Evolutionary conservation across 2,329 filamentous ascomycete species (phyloP).

Genomic region (Aspergillus tanneri): DNA sequence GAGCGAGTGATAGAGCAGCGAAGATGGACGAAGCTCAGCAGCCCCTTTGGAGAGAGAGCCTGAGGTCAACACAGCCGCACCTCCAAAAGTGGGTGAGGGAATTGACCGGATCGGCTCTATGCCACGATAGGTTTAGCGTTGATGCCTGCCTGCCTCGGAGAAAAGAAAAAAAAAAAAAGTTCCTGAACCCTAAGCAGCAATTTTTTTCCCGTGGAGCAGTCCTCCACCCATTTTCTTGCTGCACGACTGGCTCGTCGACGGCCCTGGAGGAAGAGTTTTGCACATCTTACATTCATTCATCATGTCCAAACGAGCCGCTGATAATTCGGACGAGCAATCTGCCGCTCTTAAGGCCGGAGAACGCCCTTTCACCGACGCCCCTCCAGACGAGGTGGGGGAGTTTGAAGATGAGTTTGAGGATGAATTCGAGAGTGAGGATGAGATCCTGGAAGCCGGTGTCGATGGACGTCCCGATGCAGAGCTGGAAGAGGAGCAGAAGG

Average conservation of each 20-base stretch:
- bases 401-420: slow-evolving; percentile 85
- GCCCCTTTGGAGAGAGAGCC: slow-evolving; percentile 3
- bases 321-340: slow-evolving; percentile 50
- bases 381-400: slow-evolving; percentile 58
- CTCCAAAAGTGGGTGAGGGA: slow-evolving; percentile 15
- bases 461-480: slow-evolving; percentile 91
- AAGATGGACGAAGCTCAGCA: background rate
- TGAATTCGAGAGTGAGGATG: slow-evolving; percentile 90
- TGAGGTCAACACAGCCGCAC: slow-evolving; percentile 21
- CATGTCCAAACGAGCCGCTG: slow-evolving; percentile 63
- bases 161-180: slow-evolving; percentile 38
- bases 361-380: slow-evolving; percentile 52
- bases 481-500: slow-evolving; percentile 80
- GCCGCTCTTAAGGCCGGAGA: slow-evolving; percentile 62
- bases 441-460: slow-evolving; percentile 90
- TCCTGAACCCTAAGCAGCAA: slow-evolving; percentile 21
- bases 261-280: slow-evolving; percentile 4
- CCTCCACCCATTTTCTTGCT: slow-evolving; percentile 16
- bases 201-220: slow-evolving; percentile 7
- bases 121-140: slow-evolving; percentile 35
- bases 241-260: slow-evolving; percentile 25
- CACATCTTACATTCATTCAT: slow-evolving; percentile 17
- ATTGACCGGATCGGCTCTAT: slow-evolving; percentile 31
- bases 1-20: background rate
- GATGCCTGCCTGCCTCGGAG: slow-evolving; percentile 23